A percentile compares a stretch with the other conserved stretches of the same genome.
These are phyloP conservation scores for Podospora sp. DNA, from an alignment of 495 filamentous ascomycete genomes.

Conservation along the genomic window DNA sequence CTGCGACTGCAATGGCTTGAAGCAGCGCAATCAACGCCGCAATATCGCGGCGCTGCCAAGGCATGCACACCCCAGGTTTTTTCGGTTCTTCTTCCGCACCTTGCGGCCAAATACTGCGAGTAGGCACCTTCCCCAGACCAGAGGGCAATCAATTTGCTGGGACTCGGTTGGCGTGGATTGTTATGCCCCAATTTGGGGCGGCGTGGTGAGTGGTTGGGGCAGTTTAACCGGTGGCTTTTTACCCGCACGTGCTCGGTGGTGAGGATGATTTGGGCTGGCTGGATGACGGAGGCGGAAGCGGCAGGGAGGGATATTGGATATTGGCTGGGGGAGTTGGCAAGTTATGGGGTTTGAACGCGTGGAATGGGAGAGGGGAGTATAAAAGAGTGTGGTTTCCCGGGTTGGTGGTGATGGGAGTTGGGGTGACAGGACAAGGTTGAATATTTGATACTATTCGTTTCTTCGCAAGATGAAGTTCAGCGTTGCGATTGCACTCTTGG, in stretches of 20 bases:
- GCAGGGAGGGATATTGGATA: neutral
- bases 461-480: conserved; percentile 41
- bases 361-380: too few species aligned
- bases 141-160: neutral
- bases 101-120: neutral
- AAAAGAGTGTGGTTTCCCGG: too few species aligned
- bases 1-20: neutral
- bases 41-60: neutral
- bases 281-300: conserved; percentile 10
- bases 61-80: conserved; percentile 21
- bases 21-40: neutral
- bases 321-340: too few species aligned
- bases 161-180: conserved; percentile 6
- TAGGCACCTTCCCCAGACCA: conserved; percentile 21
- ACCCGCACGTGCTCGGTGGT: conserved; percentile 13
- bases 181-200: conserved; percentile 15
- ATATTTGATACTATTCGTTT: neutral
- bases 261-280: neutral
- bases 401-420: neutral
- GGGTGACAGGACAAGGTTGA: neutral
- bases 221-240: conserved; percentile 23
- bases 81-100: neutral
- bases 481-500: conserved; percentile 37
- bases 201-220: conserved; percentile 12
- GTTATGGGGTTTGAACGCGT: too few species aligned